phyloP scores from a whole-genome alignment of 331 rosid genomes.

The Telfairia occidentalis region DNA sequence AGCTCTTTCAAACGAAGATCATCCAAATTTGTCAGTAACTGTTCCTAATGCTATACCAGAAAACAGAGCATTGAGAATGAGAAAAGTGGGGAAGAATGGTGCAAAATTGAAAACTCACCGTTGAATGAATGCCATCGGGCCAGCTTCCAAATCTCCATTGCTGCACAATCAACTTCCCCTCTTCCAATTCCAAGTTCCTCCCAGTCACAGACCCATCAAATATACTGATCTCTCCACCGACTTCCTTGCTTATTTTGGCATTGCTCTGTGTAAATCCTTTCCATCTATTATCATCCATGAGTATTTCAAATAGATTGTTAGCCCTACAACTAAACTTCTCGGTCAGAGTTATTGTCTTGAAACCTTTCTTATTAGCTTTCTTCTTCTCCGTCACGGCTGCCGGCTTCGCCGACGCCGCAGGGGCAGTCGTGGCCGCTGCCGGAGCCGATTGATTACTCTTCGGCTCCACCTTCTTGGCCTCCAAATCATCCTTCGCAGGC shows the following conservation, averaged over 20 bases:
- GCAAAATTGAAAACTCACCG: constrained; percentile 23
- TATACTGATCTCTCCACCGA: constrained; percentile 66
- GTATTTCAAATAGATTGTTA: constrained; percentile 57
- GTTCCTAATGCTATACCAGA: background rate
- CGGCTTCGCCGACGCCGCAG: background rate
- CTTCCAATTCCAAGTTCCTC: constrained; percentile 68
- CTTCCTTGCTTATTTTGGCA: constrained; percentile 82
- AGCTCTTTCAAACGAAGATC: background rate
- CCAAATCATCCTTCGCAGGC: constrained; percentile 72
- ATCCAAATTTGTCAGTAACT: background rate
- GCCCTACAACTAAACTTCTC: constrained; percentile 88
- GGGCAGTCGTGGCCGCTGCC: background rate
- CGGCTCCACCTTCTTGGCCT: constrained; percentile 36
- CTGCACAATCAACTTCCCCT: constrained; percentile 66
- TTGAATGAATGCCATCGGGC: constrained; percentile 63
- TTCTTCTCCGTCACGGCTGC: constrained; percentile 15
- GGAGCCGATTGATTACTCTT: constrained; percentile 6
- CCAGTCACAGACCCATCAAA: constrained; percentile 89
- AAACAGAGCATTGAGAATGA: background rate
- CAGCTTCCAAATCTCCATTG: constrained; percentile 89
- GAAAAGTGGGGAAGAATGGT: background rate
- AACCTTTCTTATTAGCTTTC: constrained; percentile 43
- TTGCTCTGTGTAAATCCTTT: constrained; percentile 81
- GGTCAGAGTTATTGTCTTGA: constrained; percentile 55
- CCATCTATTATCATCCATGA: constrained; percentile 97